Percentiles rank a stretch among this genome's conserved stretches.
These are phyloP conservation scores for Thielaviopsis cerberus DNA, from an alignment of 2,329 filamentous ascomycete species.

Conservation along the genomic window DNA sequence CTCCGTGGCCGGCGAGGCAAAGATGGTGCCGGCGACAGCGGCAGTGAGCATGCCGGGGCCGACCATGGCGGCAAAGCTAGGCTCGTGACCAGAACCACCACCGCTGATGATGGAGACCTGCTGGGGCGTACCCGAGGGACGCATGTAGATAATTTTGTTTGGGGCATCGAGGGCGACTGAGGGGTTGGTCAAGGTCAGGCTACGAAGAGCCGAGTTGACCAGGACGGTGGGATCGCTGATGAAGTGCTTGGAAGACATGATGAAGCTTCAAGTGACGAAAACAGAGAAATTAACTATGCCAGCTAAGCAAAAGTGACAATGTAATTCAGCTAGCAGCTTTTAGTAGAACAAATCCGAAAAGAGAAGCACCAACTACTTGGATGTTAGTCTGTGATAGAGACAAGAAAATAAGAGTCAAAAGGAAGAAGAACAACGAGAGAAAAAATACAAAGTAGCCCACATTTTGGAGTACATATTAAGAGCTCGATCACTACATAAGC, in stretches of 20 bases:
- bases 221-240: conserved; percentile 66
- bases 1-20: conserved; percentile 62
- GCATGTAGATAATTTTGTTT: conserved; percentile 71
- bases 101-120: conserved; percentile 74
- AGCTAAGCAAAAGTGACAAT: background rate
- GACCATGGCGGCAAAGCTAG: conserved; percentile 71
- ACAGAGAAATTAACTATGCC: background rate
- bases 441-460: background rate
- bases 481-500: no score
- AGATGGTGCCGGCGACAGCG: conserved; percentile 73
- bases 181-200: conserved; percentile 69
- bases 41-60: conserved; percentile 63
- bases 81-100: conserved; percentile 80
- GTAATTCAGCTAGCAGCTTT: background rate
- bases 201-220: conserved; percentile 56
- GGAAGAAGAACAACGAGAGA: background rate
- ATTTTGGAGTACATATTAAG: no score
- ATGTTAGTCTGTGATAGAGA: background rate
- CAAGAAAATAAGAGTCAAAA: background rate
- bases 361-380: background rate
- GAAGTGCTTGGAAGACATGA: conserved; percentile 60
- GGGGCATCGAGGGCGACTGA: conserved; percentile 56
- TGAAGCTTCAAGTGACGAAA: conserved; percentile 2
- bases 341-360: background rate
- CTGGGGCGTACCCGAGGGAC: conserved; percentile 30